Conservation (phyloP, 805 yeast genomes). For the Cyberlindnera veronae region DNA sequence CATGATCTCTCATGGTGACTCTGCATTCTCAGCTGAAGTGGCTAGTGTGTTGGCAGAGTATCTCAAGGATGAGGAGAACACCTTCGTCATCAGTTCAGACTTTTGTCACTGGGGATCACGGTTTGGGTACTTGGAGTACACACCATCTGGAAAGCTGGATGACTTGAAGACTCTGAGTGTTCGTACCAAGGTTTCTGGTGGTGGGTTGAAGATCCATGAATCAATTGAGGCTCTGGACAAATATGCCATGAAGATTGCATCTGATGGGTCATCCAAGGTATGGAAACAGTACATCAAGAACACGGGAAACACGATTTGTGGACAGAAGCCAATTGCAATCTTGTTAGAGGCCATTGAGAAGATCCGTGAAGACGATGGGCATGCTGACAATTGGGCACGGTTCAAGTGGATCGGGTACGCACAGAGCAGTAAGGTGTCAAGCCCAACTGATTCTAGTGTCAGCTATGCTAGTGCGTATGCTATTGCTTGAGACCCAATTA, state of each 20-base stretch:
- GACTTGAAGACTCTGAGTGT: slow-evolving; percentile 16
- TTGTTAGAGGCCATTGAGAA: slow-evolving; percentile 53
- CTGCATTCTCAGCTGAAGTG: slow-evolving; percentile 39
- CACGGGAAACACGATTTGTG: slow-evolving; percentile 92
- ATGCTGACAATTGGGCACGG: slow-evolving; percentile 23
- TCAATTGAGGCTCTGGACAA: slow-evolving; percentile 75
- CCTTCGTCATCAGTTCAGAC: slow-evolving; percentile 82
- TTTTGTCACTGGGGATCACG: slow-evolving; percentile 92
- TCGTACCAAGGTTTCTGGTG: slow-evolving; percentile 2
- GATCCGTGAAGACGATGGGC: slow-evolving; percentile 17
- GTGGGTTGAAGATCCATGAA: slow-evolving; percentile 51
- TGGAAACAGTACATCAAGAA: slow-evolving; percentile 66
- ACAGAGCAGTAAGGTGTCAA: slow-evolving; percentile 60
- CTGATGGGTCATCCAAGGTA: slow-evolving; percentile 48
- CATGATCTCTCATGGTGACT: slow-evolving; percentile 63
- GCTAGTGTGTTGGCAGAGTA: slow-evolving; percentile 50
- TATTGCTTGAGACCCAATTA: slow-evolving; percentile 5
- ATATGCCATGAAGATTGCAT: slow-evolving; percentile 61
- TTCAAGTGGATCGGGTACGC: slow-evolving; percentile 77
- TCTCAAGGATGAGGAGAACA: slow-evolving; percentile 49
- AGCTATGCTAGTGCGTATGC: slow-evolving; percentile 81
- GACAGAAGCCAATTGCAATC: slow-evolving; percentile 76
- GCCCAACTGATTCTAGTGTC: slow-evolving; percentile 69
- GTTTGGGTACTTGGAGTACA: slow-evolving; percentile 56
- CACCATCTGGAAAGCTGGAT: slow-evolving; percentile 23